Percentiles rank a stretch among this genome's conserved stretches.
Evolutionary conservation across 1,284 basidiomycete species (phyloP).

Genomic region (Ceratobasidium sp.): DNA sequence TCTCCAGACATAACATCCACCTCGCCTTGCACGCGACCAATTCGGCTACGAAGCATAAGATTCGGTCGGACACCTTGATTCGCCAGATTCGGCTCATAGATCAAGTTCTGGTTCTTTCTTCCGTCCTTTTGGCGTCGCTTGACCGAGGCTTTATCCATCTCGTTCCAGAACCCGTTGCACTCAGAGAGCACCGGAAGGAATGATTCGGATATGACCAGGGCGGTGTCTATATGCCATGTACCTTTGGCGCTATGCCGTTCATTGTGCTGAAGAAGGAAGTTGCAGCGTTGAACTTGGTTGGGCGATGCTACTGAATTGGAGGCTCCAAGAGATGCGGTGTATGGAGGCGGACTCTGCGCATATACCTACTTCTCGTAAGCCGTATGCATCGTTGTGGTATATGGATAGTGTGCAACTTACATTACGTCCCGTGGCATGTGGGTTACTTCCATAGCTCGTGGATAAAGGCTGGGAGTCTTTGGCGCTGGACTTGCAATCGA

Average conservation of each 20-base stretch:
- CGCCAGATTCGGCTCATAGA: not conserved
- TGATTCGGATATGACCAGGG: not conserved
- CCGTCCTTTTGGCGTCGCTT: slow-evolving; percentile 18
- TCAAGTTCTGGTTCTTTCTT: not conserved
- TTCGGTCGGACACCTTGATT: slow-evolving; percentile 24
- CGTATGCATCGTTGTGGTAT: not conserved
- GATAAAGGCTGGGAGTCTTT: slow-evolving; percentile 8
- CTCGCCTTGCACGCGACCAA: slow-evolving; percentile 25
- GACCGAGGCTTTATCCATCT: slow-evolving; percentile 23
- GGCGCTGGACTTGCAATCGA: not conserved
- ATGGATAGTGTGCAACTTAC: not conserved
- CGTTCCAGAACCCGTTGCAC: slow-evolving; percentile 23
- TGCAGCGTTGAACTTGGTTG: not conserved
- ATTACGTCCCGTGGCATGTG: not conserved
- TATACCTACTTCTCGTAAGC: not conserved
- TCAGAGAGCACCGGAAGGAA: not conserved
- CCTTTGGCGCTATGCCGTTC: not conserved
- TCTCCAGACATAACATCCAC: slow-evolving; percentile 18
- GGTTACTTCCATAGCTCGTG: not conserved
- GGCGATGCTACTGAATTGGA: not conserved
- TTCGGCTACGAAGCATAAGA: slow-evolving; percentile 1
- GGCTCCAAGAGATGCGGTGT: not conserved
- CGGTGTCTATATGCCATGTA: slow-evolving; percentile 30
- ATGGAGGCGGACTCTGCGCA: slow-evolving; percentile 24
- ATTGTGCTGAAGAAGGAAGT: slow-evolving; percentile 14